A percentile compares a stretch with the other conserved stretches of the same genome.
phyloP scores from a whole-genome alignment of 768 basidiomycete species.

The Rhodotorula diobovata region DNA sequence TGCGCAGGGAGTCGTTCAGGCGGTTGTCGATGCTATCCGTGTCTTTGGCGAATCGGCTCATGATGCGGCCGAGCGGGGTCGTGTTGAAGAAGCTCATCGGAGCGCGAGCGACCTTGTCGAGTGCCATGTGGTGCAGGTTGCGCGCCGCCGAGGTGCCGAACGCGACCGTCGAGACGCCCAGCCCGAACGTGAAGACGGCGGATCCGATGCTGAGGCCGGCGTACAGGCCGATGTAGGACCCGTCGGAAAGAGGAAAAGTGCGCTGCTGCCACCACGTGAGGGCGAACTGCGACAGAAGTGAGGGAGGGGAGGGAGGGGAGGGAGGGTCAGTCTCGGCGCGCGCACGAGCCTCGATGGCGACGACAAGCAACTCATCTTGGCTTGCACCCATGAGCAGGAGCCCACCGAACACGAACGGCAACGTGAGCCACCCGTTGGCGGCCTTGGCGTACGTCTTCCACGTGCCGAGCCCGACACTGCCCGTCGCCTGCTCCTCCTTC shows the following conservation, averaged over 20 bases:
- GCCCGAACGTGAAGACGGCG: conserved; percentile 60
- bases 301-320: neutral
- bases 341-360: neutral
- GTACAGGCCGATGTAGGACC: conserved; percentile 55
- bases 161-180: conserved; percentile 1
- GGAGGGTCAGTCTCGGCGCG: conserved; percentile 42
- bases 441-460: conserved; percentile 9
- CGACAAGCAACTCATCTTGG: neutral
- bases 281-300: conserved; percentile 18
- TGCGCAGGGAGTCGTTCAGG: conserved; percentile 63
- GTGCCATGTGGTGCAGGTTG: conserved; percentile 61
- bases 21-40: conserved; percentile 61
- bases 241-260: conserved; percentile 63
- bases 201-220: conserved; percentile 52
- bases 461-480: conserved; percentile 56
- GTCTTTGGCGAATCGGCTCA: conserved; percentile 36
- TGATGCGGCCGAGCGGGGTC: conserved; percentile 48
- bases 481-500: conserved; percentile 73
- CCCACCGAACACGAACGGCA: neutral
- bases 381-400: conserved; percentile 9
- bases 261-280: conserved; percentile 17
- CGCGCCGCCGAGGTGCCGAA: conserved; percentile 70
- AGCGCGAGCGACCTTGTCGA: conserved; percentile 68
- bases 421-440: conserved; percentile 6
- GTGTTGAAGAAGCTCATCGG: conserved; percentile 86